Percentiles rank a stretch among this genome's conserved stretches.
These are phyloP conservation scores for Calonectria crousiana DNA, from an alignment of 2,329 filamentous ascomycete genomes.

Conservation along the genomic window DNA sequence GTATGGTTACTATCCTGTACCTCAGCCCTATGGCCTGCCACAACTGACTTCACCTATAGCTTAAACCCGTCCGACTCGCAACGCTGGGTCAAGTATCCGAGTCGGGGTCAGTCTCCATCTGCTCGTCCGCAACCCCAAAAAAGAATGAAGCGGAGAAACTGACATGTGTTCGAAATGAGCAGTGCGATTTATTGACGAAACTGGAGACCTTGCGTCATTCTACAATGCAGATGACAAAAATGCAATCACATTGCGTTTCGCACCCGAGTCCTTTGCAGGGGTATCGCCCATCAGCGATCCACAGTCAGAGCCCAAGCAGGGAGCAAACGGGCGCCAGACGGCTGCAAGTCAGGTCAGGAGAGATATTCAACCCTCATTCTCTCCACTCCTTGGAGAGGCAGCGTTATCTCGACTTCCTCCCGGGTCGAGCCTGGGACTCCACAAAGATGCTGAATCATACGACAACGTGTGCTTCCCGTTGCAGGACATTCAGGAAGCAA, in stretches of 20 bases:
- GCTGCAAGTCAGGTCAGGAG: slow-evolving; percentile 6
- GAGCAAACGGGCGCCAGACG: background rate
- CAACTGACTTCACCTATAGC: background rate
- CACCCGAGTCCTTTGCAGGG: background rate
- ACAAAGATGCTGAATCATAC: slow-evolving; percentile 14
- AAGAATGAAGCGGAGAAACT: background rate
- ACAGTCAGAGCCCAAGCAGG: background rate
- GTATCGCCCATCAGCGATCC: background rate
- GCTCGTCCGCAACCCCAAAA: too few species aligned
- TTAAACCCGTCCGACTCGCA: slow-evolving; percentile 15
- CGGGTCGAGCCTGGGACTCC: slow-evolving; percentile 24
- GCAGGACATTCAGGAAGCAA: slow-evolving; percentile 35
- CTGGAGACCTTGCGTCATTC: slow-evolving; percentile 28
- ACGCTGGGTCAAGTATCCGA: slow-evolving; percentile 31
- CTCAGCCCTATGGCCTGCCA: background rate
- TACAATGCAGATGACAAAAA: slow-evolving; percentile 23
- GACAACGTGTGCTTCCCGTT: slow-evolving; percentile 35
- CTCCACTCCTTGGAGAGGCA: background rate
- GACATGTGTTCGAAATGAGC: background rate
- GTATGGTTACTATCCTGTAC: background rate
- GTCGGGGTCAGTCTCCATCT: slow-evolving; percentile 16
- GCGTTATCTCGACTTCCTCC: slow-evolving; percentile 18
- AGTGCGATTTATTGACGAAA: slow-evolving; percentile 36
- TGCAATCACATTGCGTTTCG: background rate
- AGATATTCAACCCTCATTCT: background rate